Conservation (phyloP, 2,329 filamentous ascomycete species). For the Emericellopsis cladophorae region DNA sequence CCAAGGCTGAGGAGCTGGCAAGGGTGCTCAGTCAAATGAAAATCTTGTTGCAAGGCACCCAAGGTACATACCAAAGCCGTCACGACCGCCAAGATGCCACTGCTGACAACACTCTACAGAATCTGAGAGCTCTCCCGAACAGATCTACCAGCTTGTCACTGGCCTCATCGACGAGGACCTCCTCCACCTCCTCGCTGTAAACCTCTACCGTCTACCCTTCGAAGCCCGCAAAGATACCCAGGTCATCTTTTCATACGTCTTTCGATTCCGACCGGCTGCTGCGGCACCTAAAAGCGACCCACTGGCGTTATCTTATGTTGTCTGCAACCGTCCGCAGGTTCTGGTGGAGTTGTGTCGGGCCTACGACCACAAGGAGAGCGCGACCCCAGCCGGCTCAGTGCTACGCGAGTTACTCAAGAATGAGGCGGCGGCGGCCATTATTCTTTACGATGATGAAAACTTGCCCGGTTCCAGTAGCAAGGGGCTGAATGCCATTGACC, state of each 20-base stretch:
- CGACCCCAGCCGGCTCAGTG: conserved; percentile 81
- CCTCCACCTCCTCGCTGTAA: conserved; percentile 68
- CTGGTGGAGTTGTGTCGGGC: conserved; percentile 80
- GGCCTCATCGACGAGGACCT: conserved; percentile 83
- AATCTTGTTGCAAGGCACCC: conserved; percentile 80
- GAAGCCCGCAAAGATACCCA: conserved; percentile 94
- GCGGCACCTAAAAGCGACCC: conserved; percentile 60
- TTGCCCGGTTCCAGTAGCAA: conserved; percentile 59
- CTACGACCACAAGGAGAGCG: conserved; percentile 83
- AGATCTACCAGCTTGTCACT: conserved; percentile 75
- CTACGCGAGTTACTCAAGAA: conserved; percentile 80
- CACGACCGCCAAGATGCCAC: too few species aligned
- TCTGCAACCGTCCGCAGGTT: conserved; percentile 75
- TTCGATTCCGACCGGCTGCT: conserved; percentile 70
- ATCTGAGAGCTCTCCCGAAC: conserved; percentile 72
- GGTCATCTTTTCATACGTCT: conserved; percentile 88
- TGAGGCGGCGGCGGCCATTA: conserved; percentile 79
- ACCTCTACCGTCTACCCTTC: conserved; percentile 79
- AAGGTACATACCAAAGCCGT: conserved; percentile 45
- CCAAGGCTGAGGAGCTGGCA: conserved; percentile 71
- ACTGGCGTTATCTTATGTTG: conserved; percentile 77
- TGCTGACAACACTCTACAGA: conserved; percentile 37
- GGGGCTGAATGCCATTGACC: conserved; percentile 65
- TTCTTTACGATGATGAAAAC: conserved; percentile 81
- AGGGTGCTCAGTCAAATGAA: conserved; percentile 87